Conservation (phyloP, 2,329 filamentous ascomycete species). For the Arthrobotrys entomopaga region DNA sequence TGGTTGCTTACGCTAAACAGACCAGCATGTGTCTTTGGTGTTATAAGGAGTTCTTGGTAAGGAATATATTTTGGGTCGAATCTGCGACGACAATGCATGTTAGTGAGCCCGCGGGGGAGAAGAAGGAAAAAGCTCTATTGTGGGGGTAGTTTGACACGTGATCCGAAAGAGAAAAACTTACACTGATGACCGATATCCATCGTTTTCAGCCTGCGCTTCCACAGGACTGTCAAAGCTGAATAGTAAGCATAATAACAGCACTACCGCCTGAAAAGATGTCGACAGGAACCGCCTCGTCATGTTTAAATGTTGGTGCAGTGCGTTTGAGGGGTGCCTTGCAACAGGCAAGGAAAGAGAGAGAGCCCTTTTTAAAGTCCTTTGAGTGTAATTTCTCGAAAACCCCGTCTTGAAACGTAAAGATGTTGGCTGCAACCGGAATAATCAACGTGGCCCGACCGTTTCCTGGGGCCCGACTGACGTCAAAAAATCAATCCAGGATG, state of each 20-base stretch:
- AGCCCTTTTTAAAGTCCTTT: background rate
- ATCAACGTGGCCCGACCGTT: conserved; percentile 5
- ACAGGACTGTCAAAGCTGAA: conserved; percentile 26
- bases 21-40: conserved; percentile 56
- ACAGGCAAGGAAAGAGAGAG: too few relatives aligned
- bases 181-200: conserved; percentile 46
- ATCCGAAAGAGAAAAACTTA: conserved; percentile 14
- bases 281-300: conserved; percentile 40
- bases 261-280: conserved; percentile 24
- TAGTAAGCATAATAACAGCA: conserved; percentile 36
- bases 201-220: conserved; percentile 40
- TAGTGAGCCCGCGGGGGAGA: background rate
- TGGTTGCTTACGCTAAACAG: conserved; percentile 56
- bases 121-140: background rate
- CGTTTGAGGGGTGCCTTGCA: too few relatives aligned
- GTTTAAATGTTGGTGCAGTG: conserved; percentile 15
- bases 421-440: background rate
- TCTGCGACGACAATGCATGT: conserved; percentile 2
- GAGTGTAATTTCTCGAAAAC: background rate
- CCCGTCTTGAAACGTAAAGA: background rate
- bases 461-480: background rate
- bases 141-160: background rate
- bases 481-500: background rate
- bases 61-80: conserved; percentile 58
- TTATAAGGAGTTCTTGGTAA: conserved; percentile 56